Percentiles rank a stretch among this genome's conserved stretches.
Conservation (phyloP, 192 early-diverging fungal genomes). For the Backusella westeae region DNA sequence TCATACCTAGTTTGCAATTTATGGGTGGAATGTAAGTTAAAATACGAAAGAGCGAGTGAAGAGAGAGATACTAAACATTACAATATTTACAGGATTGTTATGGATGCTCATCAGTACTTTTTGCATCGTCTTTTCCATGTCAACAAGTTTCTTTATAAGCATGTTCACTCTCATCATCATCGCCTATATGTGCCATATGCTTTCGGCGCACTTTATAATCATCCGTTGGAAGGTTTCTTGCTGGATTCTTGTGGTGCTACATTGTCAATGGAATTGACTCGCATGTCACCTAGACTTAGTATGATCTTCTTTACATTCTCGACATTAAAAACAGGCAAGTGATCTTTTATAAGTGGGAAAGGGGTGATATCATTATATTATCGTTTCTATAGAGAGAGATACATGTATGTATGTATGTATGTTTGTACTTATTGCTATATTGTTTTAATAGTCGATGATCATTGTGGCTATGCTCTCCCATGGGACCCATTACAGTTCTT, state of each 20-base stretch:
- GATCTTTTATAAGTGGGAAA: background rate
- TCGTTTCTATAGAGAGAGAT: background rate
- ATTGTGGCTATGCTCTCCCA: conserved; percentile 77
- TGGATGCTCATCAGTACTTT: conserved; percentile 67
- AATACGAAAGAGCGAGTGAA: no score
- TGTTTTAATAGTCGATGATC: conserved; percentile 64
- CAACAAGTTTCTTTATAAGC: conserved; percentile 67
- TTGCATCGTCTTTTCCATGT: conserved; percentile 72
- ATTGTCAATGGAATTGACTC: conserved; percentile 58
- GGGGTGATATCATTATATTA: background rate
- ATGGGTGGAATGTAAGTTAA: conserved; percentile 48
- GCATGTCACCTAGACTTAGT: conserved; percentile 67
- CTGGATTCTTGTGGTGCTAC: conserved; percentile 71
- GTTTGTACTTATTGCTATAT: conserved; percentile 1
- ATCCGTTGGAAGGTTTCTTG: conserved; percentile 75
- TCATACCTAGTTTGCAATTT: conserved; percentile 41
- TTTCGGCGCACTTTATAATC: conserved; percentile 82
- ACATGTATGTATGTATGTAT: background rate
- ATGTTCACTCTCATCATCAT: conserved; percentile 76
- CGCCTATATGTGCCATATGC: conserved; percentile 75
- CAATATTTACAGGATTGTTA: conserved; percentile 35
- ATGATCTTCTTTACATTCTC: conserved; percentile 71
- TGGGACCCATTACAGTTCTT: conserved; percentile 69
- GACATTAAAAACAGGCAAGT: conserved; percentile 66
- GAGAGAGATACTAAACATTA: background rate